Evolutionary conservation across 2,329 filamentous ascomycete genomes (phyloP).

Genomic region (Pyricularia pennisetigena): DNA sequence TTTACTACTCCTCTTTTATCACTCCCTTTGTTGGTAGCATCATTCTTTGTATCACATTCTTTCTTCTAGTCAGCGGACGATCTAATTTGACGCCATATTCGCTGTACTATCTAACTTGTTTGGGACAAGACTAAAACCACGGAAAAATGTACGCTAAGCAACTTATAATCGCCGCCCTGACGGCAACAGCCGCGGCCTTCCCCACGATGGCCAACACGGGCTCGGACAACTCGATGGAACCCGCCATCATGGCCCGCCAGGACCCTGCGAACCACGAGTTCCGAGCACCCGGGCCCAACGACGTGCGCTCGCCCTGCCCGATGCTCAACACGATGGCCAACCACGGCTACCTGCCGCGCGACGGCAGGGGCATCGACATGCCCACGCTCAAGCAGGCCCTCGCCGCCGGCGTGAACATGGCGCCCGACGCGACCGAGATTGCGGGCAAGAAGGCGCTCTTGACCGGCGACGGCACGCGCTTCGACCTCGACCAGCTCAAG

Average conservation of each 20-base stretch:
- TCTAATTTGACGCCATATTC: background rate
- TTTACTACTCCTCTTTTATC: background rate
- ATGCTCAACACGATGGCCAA: conserved; percentile 20
- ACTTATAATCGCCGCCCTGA: background rate
- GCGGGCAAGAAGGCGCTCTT: conserved; percentile 16
- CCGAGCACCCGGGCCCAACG: background rate
- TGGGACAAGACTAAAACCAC: background rate
- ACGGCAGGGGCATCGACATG: conserved; percentile 21
- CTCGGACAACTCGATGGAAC: background rate
- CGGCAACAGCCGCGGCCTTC: background rate
- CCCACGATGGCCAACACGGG: background rate
- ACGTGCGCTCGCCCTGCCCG: conserved; percentile 17
- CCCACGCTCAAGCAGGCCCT: conserved; percentile 18
- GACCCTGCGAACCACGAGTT: background rate
- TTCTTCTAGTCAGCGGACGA: background rate
- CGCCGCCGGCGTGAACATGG: conserved; percentile 15
- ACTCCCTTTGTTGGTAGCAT: background rate
- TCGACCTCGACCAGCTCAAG: conserved; percentile 20
- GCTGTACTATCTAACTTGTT: background rate
- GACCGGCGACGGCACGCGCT: conserved; percentile 18
- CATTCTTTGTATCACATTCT: background rate
- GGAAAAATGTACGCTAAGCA: background rate
- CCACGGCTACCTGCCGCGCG: conserved; percentile 21
- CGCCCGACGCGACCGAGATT: conserved; percentile 8
- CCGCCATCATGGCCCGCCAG: background rate